phyloP scores from a whole-genome alignment of 2,329 filamentous ascomycete species.

The Fusarium sulawesiense region DNA sequence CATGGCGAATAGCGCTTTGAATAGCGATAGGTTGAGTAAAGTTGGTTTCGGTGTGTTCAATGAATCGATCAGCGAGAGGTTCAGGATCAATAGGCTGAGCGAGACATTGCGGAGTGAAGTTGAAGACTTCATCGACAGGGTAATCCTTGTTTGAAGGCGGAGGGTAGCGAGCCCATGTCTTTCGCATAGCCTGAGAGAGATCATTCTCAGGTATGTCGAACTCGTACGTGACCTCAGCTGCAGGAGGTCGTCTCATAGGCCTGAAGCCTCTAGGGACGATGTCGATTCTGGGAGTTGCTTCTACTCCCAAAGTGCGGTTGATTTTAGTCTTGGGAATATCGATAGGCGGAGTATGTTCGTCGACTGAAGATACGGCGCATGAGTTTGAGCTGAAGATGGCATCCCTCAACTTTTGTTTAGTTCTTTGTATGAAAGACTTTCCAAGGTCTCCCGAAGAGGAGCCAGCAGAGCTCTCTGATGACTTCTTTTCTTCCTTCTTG shows the following conservation, averaged over 20 bases:
- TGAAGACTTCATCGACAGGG: constrained; percentile 1
- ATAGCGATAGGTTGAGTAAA: constrained; percentile 18
- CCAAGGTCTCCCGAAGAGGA: background rate
- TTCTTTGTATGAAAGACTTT: constrained; percentile 3
- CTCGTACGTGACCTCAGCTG: background rate
- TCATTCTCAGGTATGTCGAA: background rate
- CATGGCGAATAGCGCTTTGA: constrained; percentile 6
- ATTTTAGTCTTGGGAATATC: background rate
- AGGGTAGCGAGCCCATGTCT: constrained; percentile 18
- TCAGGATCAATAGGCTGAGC: constrained; percentile 16
- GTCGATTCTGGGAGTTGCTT: background rate
- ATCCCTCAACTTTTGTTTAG: background rate
- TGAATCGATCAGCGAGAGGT: background rate
- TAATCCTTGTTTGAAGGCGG: constrained; percentile 24
- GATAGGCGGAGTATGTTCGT: constrained; percentile 28
- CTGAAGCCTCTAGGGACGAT: background rate
- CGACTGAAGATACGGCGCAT: constrained; percentile 17
- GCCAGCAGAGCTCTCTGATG: background rate
- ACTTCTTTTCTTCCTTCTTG: background rate
- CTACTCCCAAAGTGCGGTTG: background rate
- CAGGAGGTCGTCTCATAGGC: background rate
- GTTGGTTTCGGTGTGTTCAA: constrained; percentile 4
- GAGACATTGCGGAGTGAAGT: background rate
- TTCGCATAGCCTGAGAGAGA: constrained; percentile 1
- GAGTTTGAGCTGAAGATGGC: constrained; percentile 12